Evolutionary conservation across 1,139 yeast species (phyloP).

Genomic region (Meyerozyma smithsonii): DNA sequence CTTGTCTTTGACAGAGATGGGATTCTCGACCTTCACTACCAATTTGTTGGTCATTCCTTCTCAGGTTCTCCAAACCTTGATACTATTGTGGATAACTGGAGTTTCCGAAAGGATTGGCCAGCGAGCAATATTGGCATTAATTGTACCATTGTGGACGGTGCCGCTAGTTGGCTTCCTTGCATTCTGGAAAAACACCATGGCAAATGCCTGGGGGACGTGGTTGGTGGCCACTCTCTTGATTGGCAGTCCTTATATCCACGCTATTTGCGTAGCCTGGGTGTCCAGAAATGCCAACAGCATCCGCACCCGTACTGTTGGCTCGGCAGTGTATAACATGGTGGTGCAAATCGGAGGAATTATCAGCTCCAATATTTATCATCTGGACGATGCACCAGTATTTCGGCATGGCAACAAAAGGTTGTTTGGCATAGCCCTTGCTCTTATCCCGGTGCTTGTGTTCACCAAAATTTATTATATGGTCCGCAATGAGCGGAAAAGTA

Average conservation of each 20-base stretch:
- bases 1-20: conserved; percentile 10
- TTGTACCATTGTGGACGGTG: neutral
- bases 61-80: neutral
- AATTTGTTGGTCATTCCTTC: conserved; percentile 13
- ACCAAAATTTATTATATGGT: neutral
- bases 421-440: conserved; percentile 26
- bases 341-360: conserved; percentile 25
- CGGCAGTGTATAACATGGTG: conserved; percentile 59
- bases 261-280: conserved; percentile 56
- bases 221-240: conserved; percentile 41
- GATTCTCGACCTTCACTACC: conserved; percentile 12
- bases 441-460: neutral
- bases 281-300: conserved; percentile 59
- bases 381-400: conserved; percentile 55
- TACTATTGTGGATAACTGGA: neutral
- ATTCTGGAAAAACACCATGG: conserved; percentile 1
- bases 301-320: conserved; percentile 52
- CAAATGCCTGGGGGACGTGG: conserved; percentile 12
- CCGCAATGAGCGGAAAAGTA: neutral
- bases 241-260: conserved; percentile 50
- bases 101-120: neutral
- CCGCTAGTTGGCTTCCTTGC: neutral
- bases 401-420: conserved; percentile 45
- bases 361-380: neutral
- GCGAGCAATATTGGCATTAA: neutral